Conservation (phyloP, 2,329 filamentous ascomycete species). For the Didymella pinodella region DNA sequence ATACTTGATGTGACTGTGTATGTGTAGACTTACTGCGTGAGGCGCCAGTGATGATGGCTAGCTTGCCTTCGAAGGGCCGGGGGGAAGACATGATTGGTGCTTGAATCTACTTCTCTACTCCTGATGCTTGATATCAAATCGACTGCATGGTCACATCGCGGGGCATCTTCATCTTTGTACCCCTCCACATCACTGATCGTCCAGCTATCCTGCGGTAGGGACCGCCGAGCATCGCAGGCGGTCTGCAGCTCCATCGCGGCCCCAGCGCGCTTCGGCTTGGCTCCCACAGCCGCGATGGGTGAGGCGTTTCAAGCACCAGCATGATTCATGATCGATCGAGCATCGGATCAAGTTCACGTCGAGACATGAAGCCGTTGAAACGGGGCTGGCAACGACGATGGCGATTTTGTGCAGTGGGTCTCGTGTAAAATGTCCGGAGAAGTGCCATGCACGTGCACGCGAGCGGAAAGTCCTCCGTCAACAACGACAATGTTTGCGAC, state of each 20-base stretch:
- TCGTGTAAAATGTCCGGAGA: slow-evolving; percentile 8
- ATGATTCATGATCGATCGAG: slow-evolving; percentile 7
- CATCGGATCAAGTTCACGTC: background rate
- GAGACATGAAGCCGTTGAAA: background rate
- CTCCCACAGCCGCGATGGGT: slow-evolving; percentile 7
- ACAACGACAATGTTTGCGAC: background rate
- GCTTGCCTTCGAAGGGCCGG: slow-evolving; percentile 67
- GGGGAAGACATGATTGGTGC: slow-evolving; percentile 9
- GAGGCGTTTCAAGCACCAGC: slow-evolving; percentile 18
- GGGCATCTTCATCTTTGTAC: slow-evolving; percentile 19
- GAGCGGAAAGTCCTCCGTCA: background rate
- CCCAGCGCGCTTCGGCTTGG: slow-evolving; percentile 8
- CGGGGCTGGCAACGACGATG: slow-evolving; percentile 16
- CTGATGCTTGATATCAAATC: slow-evolving; percentile 4
- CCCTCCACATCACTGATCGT: slow-evolving; percentile 5
- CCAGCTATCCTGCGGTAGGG: slow-evolving; percentile 2
- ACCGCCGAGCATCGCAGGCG: slow-evolving; percentile 5
- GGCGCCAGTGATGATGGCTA: slow-evolving; percentile 78
- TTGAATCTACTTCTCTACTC: background rate
- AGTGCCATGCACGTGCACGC: slow-evolving; percentile 6
- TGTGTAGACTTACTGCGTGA: slow-evolving; percentile 67
- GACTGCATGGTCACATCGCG: background rate
- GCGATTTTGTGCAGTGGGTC: slow-evolving; percentile 18
- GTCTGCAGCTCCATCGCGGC: slow-evolving; percentile 1
- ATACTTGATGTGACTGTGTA: background rate